Evolutionary conservation across 1,139 yeast genomes (phyloP), one percentile per base, ranked within the genome.

Genomic region (Pichia sp.): DNA sequence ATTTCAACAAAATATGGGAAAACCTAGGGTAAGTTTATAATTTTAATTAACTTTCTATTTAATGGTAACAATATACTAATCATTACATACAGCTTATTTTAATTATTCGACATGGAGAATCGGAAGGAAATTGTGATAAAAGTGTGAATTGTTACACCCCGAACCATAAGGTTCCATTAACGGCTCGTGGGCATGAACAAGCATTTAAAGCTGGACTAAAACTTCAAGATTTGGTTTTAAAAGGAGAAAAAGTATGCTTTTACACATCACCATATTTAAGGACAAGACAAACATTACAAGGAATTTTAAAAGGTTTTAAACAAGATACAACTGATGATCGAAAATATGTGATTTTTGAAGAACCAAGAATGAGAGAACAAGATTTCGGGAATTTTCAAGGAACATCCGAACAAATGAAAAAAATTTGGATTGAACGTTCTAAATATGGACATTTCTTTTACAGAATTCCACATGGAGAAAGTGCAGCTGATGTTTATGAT

Each of bases 401-500:
- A 43, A 76, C 82, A 31, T 73, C 81, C 3, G 80, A 73, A 42
- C 88, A 81, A 50, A 86, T 88, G 93, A 80, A 78, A 52, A 65
- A 68, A 51, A 78, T 84, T 27, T 82, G 93, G 87, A 71, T 72
- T 41, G 93, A 85, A 53, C 65, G 96, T 35, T 89, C 95, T 0
- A 78, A 79, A 50, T 88, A 88, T 62, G 96, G 96, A 0, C 95
- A 87, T 62, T 88, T 88, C 53, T 88, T 88, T 62, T 88, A 83
- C 59, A 64, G 96, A 42, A 88, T 88, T 26, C 96, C 96, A 10
- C 80, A 84, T 55, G 96, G 96, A 5, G 96, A 88, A 60, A 81
- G 91, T 54, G 96, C 96, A 0, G 96, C 96, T 0, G 96, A 88
- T 61, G 96, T 88, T 4, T 88, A 80, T 62, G 96, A 88, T 60